Percentiles rank a stretch among this genome's conserved stretches.
These are phyloP conservation scores for Pyricularia sp. DNA, from an alignment of 2,329 filamentous ascomycete species.

Conservation along the genomic window DNA sequence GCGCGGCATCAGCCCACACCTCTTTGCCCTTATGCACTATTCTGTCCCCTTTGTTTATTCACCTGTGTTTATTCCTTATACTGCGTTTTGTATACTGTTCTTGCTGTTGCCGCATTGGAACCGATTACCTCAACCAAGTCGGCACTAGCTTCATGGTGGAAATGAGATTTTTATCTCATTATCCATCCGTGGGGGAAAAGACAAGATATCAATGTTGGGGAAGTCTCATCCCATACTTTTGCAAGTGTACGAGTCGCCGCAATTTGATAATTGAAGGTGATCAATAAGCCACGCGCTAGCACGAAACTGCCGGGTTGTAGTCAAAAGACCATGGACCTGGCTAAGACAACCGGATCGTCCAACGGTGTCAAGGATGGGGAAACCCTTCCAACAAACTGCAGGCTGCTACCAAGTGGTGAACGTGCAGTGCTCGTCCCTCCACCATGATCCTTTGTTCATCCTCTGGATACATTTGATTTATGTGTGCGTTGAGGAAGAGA, in stretches of 20 bases:
- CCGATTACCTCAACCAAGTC: neutral
- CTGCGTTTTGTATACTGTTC: neutral
- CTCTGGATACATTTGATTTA: neutral
- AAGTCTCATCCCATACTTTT: neutral
- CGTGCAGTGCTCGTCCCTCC: neutral
- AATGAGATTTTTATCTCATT: neutral
- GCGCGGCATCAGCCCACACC: neutral
- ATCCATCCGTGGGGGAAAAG: neutral
- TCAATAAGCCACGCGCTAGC: slow-evolving; percentile 7
- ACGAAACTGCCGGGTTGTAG: slow-evolving; percentile 6
- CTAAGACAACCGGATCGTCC: slow-evolving; percentile 2
- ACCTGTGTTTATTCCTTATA: neutral
- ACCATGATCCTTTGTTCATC: neutral
- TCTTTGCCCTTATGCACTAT: neutral
- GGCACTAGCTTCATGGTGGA: neutral
- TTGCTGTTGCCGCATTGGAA: neutral
- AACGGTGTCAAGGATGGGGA: slow-evolving; percentile 5
- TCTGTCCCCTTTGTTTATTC: neutral
- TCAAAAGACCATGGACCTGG: neutral
- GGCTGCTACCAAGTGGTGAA: neutral
- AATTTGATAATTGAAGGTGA: neutral
- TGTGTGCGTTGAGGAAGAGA: neutral
- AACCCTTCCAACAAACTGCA: neutral
- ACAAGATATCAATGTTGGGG: neutral
- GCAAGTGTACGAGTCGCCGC: neutral